Conservation (phyloP, 2,329 filamentous ascomycete genomes). For the Ascochyta koolunga region DNA sequence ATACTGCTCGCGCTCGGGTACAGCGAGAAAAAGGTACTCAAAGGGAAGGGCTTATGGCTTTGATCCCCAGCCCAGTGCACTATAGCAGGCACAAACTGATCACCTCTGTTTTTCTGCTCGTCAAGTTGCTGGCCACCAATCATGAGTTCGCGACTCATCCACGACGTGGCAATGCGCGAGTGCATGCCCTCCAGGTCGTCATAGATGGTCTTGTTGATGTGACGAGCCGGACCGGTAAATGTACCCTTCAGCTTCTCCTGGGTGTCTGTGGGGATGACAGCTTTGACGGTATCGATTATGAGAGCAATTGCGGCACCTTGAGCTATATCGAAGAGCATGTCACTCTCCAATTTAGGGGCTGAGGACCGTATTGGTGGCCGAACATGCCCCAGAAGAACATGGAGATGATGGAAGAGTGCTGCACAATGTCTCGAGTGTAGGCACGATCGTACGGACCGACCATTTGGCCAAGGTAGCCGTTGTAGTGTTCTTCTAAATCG, state of each 20-base stretch:
- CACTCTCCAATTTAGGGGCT: conserved; percentile 8
- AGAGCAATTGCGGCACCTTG: conserved; percentile 14
- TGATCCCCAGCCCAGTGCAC: conserved; percentile 56
- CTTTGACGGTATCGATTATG: conserved; percentile 7
- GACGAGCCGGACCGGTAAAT: background rate
- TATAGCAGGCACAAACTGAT: conserved; percentile 51
- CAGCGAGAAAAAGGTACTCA: conserved; percentile 21
- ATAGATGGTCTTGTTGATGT: conserved; percentile 16
- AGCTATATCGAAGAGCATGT: conserved; percentile 10
- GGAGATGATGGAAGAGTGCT: conserved; percentile 11
- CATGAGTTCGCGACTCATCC: conserved; percentile 53
- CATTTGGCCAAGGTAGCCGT: conserved; percentile 46
- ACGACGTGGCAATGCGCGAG: conserved; percentile 45
- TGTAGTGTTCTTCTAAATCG: conserved; percentile 47
- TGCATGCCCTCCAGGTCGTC: conserved; percentile 35
- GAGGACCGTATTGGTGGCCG: conserved; percentile 9
- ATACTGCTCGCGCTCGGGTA: conserved; percentile 53
- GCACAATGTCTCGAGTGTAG: conserved; percentile 46
- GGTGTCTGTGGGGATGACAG: background rate
- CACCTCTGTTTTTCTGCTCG: conserved; percentile 23
- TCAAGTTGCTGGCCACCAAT: conserved; percentile 42
- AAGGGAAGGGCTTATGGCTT: conserved; percentile 34
- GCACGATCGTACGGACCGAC: conserved; percentile 49
- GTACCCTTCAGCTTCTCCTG: conserved; percentile 7
- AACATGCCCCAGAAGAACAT: conserved; percentile 20